Base-by-base conservation (phyloP, 352 stramenopile species). In the Saprolegnia diclina region DNA sequence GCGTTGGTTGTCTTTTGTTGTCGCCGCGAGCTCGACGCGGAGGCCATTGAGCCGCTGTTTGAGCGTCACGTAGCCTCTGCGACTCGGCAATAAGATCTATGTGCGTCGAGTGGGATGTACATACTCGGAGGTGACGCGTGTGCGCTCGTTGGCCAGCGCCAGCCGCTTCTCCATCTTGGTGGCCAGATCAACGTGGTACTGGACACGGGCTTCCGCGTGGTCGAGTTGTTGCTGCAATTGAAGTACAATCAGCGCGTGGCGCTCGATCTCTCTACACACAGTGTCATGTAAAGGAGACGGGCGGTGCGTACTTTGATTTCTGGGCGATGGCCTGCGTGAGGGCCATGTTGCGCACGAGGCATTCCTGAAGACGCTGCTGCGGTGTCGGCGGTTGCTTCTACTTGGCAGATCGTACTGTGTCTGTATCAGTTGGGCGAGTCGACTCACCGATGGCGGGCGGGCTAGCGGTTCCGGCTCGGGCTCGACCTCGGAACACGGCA, bases 41-140 rank as follows among this genome's bases (percentile, higher is more conserved):
- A 75, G 71, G 6, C 35, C 38, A 44, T 77, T 75, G 16, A 80
- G 67, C 9, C 75, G 73, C n/a, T 68, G 45, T 46, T 83, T 77
- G 32, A 69, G 38, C 35, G 22, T 38, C 2, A 45, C 63, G 18
- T 62, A 50, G 19, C 63, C 63, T 22, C 63, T 69, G 26, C 57
- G 54, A 67, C 6, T 38, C 4, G 59, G 18, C 16, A 5, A 61
- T 57, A 7, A 55, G 21, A 0, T 29, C 19, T 35, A 37, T 37
- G 11, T 16, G 52, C 24, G 11, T 21, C 35, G 59, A 61, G 5
- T 56, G 38, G 22, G 44, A 5, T 35, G n/a, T 4, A 24, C 19
- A 11, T 76, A 75, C 48, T 84, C 72, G 32, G 59, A 45, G 1
- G 56, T 72, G 40, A 81, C 71, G 14, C 69, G 55, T 9, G 72